phyloP scores from a whole-genome alignment of 1,139 yeast genomes.

The Pichiaceae sp. region DNA sequence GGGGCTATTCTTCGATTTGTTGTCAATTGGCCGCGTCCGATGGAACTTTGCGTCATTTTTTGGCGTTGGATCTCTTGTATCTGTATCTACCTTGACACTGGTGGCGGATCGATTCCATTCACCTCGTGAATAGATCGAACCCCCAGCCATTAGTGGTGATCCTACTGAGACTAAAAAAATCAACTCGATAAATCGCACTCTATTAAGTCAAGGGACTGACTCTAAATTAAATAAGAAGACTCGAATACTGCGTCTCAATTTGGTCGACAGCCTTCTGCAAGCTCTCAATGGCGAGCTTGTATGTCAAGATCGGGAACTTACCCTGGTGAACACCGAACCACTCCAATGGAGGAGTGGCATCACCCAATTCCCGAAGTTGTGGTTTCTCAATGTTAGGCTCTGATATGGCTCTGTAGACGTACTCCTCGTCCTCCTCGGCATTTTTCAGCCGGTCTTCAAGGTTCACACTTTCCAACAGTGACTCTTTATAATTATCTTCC shows the following conservation, averaged over 20 bases:
- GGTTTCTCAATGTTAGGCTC: conserved; percentile 87
- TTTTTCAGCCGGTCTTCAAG: conserved; percentile 54
- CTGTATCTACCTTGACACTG: not conserved
- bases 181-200: too few species aligned
- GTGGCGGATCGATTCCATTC: not conserved
- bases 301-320: conserved; percentile 78
- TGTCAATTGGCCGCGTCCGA: not conserved
- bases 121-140: not conserved
- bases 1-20: not conserved
- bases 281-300: conserved; percentile 65
- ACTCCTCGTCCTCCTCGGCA: conserved; percentile 54
- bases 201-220: not conserved
- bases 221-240: not conserved
- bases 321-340: conserved; percentile 94
- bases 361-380: conserved; percentile 81
- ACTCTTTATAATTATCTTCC: conserved; percentile 18
- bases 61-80: not conserved
- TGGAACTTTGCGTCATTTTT: not conserved
- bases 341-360: conserved; percentile 95
- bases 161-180: not conserved
- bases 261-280: conserved; percentile 68
- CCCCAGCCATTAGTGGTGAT: not conserved
- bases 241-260: conserved; percentile 37
- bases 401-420: conserved; percentile 53
- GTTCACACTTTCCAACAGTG: conserved; percentile 26